phyloP scores from a whole-genome alignment of 176 grass and related monocot genomes.

The Microstegium vimineum region DNA sequence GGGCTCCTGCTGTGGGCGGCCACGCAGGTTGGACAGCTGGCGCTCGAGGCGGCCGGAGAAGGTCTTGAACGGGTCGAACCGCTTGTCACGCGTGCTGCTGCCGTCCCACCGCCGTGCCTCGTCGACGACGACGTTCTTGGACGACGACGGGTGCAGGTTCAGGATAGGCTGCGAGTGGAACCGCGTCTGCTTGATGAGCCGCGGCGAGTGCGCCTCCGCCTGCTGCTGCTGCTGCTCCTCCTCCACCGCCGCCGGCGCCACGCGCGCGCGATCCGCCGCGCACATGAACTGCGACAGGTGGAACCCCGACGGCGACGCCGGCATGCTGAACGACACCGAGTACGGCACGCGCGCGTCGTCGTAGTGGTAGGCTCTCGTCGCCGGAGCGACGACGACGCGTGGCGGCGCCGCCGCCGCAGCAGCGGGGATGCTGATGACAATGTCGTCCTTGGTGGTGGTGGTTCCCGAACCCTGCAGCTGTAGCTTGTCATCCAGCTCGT shows the following conservation, averaged over 20 bases:
- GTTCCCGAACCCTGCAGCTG: background rate
- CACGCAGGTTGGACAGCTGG: slow-evolving; percentile 82
- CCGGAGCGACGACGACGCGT: background rate
- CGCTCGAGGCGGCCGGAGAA: slow-evolving; percentile 84
- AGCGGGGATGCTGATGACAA: slow-evolving; percentile 43
- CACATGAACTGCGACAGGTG: slow-evolving; percentile 35
- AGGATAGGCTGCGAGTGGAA: slow-evolving; percentile 75
- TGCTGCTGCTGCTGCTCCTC: background rate
- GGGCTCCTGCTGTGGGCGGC: slow-evolving; percentile 40
- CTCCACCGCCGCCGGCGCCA: background rate
- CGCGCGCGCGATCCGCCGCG: slow-evolving; percentile 7
- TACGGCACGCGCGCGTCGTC: slow-evolving; percentile 15
- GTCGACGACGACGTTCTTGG: background rate
- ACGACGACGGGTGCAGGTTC: background rate
- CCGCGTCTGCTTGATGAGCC: slow-evolving; percentile 41
- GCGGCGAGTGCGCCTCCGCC: background rate
- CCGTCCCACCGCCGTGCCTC: slow-evolving; percentile 4
- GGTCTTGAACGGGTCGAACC: slow-evolving; percentile 89
- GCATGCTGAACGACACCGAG: slow-evolving; percentile 58
- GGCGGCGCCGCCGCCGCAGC: background rate
- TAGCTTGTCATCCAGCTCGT: background rate
- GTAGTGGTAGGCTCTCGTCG: background rate
- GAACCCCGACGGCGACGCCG: slow-evolving; percentile 70
- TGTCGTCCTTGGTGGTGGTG: slow-evolving; percentile 8
- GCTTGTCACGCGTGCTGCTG: slow-evolving; percentile 43